Base-by-base conservation (phyloP, 2,329 filamentous ascomycete species). In the Verticillium klebahnii region DNA sequence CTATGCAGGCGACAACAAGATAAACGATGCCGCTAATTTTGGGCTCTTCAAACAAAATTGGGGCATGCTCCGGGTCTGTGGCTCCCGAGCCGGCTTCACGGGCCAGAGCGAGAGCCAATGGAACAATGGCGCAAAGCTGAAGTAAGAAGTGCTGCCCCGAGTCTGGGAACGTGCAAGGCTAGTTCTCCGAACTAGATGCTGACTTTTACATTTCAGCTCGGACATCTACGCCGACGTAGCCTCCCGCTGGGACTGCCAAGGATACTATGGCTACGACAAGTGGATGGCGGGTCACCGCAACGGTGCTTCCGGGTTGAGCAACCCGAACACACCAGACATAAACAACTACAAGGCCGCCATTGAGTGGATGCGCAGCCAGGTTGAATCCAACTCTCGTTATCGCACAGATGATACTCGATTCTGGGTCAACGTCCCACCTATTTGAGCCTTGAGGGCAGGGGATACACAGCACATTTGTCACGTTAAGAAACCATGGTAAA, bases 21-120 rank as follows among this genome's bases (percentile, higher is more conserved):
- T 56, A 9, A 66, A 68, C 17, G 71, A 72, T 17, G 61, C 66
- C 5, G 67, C 71, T 58, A 73, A 72, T 62, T 72, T 72, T 56
- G 71, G 71, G 25, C 63, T 72, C 39, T 71, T 72, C 68, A 72
- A 72, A 67, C 71, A 72, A 61, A 72, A 72, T 57, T 71, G 69
- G 69, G 66, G 63, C 59, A 71, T 72, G 62, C 63, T 71, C 50
- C 63, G 70, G 17, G 62, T 64, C 15, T 74, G 68, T 56, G 68
- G 67, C 14, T 67, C 66, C 11, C 57, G 62, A 5, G 62, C 60
- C 29, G 61, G 66, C 19, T 72, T 72, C 56, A 12, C 58, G 7
- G 69, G 69, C 5, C 55, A 71, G 61, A 64, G 58, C 32, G 32
- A 11, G 1, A 60, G 11, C 40, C 40, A 71, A 29, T 70, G 69